Conservation (phyloP, 441 rosid genomes). For the Sinapis alba region DNA sequence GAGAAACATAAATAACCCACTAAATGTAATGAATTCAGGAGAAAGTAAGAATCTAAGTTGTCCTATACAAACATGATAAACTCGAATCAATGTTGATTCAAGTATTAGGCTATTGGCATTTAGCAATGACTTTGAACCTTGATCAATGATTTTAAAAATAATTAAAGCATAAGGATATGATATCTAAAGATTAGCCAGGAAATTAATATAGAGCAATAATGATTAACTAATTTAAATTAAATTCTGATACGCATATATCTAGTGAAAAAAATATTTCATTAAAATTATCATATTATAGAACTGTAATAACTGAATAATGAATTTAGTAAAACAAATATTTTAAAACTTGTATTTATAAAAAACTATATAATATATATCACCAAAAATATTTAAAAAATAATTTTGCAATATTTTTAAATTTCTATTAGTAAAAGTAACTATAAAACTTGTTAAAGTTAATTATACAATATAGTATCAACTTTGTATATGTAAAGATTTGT, state of each 20-base stretch:
- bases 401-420: too few relatives aligned
- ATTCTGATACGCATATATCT: conserved; percentile 27
- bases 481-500: too few relatives aligned
- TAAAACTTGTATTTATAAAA: too few relatives aligned
- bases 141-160: not conserved
- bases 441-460: too few relatives aligned
- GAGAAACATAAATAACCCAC: not conserved
- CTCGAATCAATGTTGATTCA: not conserved
- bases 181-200: conserved; percentile 6
- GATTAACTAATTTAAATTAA: conserved; percentile 12
- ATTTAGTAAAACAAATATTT: too few relatives aligned
- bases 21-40: not conserved
- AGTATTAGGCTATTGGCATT: not conserved
- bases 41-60: not conserved
- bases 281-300: too few relatives aligned
- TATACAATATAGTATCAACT: too few relatives aligned
- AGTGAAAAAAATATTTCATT: too few relatives aligned
- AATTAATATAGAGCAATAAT: conserved; percentile 4
- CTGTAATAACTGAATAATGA: too few relatives aligned
- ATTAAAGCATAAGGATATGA: not conserved
- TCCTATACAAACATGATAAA: not conserved
- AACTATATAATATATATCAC: too few relatives aligned
- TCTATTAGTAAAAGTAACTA: too few relatives aligned
- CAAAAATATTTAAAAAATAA: too few relatives aligned
- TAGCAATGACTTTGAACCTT: not conserved